Evolutionary conservation across 2,329 filamentous ascomycete genomes (phyloP), one percentile per base, ranked within the genome.

Genomic region (Penicillium sp.): DNA sequence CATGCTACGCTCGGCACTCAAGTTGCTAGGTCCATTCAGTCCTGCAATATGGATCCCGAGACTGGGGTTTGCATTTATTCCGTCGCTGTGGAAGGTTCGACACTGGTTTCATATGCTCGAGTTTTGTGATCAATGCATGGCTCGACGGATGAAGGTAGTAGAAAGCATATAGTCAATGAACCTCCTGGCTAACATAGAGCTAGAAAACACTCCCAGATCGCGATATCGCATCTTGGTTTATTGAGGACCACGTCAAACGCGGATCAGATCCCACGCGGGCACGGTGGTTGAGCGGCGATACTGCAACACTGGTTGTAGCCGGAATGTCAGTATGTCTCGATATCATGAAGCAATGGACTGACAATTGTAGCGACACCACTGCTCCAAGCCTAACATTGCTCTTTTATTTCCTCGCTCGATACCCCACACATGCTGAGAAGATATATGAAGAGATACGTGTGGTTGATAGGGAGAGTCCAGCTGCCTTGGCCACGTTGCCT

Each of bases 71-170:
- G 55, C 55, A 0, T 54, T 58, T 19, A 47, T 58, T 21, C 55
- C 50, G 9, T 37, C 55, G 3, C 17, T 58, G 4, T 60, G 55
- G 58, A 53, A 56, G 13, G 58, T 57, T 1, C 40, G 42, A 4
- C 37, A 57, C 27, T 60, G 58, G 58, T 58, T 60, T 29, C 33
- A 54, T 4, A 60, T 60, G 58, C 50, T 60, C 2, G 41, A 46
- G 6, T 60, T 58, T 17, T 69, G 60, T 17, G 64, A 71, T 27
- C 56, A 72, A 2, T 69, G 75, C 76, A 46, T 76, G 79, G 40
- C 31, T 73, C 76, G 54, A 56, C 50, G 55, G 8, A 50, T 60
- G 35, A 46, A 58, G 46, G 56, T 51, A 47, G 9, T 31, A 21
- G 5, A 35, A 40, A 9, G 2, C 12, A 38, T 13, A 35, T 4